Percentiles rank a stretch among this genome's conserved stretches.
Evolutionary conservation across 2,329 filamentous ascomycete species (phyloP).

Genomic region (Colletotrichum neosansevieriae): DNA sequence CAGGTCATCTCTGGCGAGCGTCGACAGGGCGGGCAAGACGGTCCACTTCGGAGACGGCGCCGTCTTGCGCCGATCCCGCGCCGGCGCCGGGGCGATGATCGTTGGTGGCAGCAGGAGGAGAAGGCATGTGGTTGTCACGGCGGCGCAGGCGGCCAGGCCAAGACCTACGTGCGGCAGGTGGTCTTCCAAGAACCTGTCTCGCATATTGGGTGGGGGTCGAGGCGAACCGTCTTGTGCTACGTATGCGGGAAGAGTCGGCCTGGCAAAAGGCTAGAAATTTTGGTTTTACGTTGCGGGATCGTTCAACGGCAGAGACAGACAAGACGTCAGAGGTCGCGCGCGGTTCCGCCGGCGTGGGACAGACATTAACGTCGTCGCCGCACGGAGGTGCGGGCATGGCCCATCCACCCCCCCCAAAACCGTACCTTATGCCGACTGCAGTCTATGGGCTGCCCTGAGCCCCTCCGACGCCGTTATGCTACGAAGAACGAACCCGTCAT

Average conservation of each 20-base stretch:
- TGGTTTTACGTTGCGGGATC: background rate
- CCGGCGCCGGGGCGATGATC: conserved; percentile 34
- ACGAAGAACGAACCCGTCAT: conserved; percentile 2
- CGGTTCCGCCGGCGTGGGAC: conserved; percentile 14
- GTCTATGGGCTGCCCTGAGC: background rate
- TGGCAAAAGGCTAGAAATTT: background rate
- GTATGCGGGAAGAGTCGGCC: background rate
- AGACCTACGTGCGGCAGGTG: conserved; percentile 30
- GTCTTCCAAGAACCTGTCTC: conserved; percentile 20
- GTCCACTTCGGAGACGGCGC: conserved; percentile 37
- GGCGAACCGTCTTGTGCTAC: background rate
- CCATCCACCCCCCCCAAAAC: conserved; percentile 1
- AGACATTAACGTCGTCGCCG: conserved; percentile 2
- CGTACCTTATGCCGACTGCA: too few species aligned
- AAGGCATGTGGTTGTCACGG: conserved; percentile 52
- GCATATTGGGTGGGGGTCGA: conserved; percentile 2
- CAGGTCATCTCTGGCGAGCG: conserved; percentile 51
- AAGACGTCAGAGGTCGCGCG: conserved; percentile 7
- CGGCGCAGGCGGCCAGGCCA: conserved; percentile 36
- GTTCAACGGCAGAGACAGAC: background rate
- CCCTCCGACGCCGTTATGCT: background rate
- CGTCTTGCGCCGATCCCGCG: conserved; percentile 28
- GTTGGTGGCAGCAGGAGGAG: conserved; percentile 43
- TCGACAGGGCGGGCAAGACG: conserved; percentile 25
- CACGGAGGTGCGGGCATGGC: conserved; percentile 16